A percentile compares a stretch with the other conserved stretches of the same genome.
Evolutionary conservation across 345 rosid species (phyloP).

Genomic region (Arabis hirsuta): DNA sequence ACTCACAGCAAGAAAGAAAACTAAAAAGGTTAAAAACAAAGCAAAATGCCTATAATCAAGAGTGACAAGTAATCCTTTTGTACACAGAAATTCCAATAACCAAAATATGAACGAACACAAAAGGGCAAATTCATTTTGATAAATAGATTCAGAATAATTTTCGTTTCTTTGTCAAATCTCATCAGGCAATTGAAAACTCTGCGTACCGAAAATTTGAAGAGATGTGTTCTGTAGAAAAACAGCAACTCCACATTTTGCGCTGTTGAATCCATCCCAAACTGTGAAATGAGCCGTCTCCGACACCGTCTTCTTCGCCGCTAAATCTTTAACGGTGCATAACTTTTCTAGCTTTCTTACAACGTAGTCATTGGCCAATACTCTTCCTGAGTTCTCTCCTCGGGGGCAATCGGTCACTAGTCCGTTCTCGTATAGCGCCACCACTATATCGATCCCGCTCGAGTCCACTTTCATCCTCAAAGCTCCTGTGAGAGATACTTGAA

Average conservation of each 20-base stretch:
- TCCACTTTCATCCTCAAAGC: constrained; percentile 63
- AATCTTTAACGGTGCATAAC: constrained; percentile 64
- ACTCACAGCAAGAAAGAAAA: constrained; percentile 1
- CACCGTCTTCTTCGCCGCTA: constrained; percentile 59
- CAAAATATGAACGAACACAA: constrained; percentile 29
- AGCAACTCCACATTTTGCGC: constrained; percentile 65
- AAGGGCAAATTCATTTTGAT: not conserved
- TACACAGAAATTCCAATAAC: constrained; percentile 19
- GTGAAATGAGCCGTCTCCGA: constrained; percentile 67
- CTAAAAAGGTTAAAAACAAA: not conserved
- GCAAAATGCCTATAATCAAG: constrained; percentile 24
- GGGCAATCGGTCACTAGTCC: constrained; percentile 69
- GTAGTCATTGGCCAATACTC: constrained; percentile 67
- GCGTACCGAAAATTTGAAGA: constrained; percentile 74
- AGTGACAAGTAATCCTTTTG: constrained; percentile 25
- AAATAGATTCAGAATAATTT: not conserved
- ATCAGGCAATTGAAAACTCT: constrained; percentile 65
- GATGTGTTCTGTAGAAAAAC: constrained; percentile 63
- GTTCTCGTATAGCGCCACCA: constrained; percentile 80
- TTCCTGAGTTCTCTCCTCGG: constrained; percentile 72
- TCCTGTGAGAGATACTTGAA: constrained; percentile 69
- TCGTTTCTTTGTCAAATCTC: constrained; percentile 46
- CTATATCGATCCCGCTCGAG: constrained; percentile 55
- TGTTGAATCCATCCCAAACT: constrained; percentile 69
- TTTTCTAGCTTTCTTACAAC: constrained; percentile 82